phyloP scores from a whole-genome alignment of 805 yeast genomes.

The Suhomyces pyralidae region DNA sequence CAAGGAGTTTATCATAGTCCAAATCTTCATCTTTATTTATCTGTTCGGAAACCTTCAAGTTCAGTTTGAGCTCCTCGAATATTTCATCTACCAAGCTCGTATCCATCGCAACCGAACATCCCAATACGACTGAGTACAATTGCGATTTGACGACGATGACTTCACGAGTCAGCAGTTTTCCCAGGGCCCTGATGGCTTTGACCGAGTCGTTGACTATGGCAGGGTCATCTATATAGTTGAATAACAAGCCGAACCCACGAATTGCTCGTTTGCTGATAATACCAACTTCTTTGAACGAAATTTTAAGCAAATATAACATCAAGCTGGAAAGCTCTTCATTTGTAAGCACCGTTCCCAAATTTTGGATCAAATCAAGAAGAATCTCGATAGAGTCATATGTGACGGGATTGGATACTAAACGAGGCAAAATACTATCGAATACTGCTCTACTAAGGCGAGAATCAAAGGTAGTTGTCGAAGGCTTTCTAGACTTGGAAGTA shows the following conservation, averaged over 20 bases:
- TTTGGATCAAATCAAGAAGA: constrained; percentile 51
- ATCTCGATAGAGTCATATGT: constrained; percentile 61
- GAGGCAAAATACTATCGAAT: constrained; percentile 38
- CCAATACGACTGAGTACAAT: constrained; percentile 7
- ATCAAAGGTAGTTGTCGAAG: constrained; percentile 4
- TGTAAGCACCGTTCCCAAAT: constrained; percentile 43
- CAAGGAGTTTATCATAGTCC: constrained; percentile 44
- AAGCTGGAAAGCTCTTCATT: constrained; percentile 30
- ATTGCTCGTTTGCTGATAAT: constrained; percentile 50
- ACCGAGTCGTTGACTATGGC: constrained; percentile 5
- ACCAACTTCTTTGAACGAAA: constrained; percentile 40
- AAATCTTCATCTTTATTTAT: constrained; percentile 25
- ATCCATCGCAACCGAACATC: constrained; percentile 2
- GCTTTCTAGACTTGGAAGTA: not conserved
- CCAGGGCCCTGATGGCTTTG: not conserved
- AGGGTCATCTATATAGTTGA: constrained; percentile 15
- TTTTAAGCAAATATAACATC: constrained; percentile 28
- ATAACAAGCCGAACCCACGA: constrained; percentile 44
- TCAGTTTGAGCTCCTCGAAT: constrained; percentile 3
- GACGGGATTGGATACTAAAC: constrained; percentile 29
- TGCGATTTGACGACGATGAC: constrained; percentile 4
- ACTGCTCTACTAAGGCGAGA: constrained; percentile 25
- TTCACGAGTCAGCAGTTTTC: not conserved
- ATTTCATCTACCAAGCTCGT: constrained; percentile 4
- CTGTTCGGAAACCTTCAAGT: constrained; percentile 1